A percentile compares a stretch with the other conserved stretches of the same genome.
Conservation (phyloP, 176 grass and related monocot species). For the Otatea glauca region DNA sequence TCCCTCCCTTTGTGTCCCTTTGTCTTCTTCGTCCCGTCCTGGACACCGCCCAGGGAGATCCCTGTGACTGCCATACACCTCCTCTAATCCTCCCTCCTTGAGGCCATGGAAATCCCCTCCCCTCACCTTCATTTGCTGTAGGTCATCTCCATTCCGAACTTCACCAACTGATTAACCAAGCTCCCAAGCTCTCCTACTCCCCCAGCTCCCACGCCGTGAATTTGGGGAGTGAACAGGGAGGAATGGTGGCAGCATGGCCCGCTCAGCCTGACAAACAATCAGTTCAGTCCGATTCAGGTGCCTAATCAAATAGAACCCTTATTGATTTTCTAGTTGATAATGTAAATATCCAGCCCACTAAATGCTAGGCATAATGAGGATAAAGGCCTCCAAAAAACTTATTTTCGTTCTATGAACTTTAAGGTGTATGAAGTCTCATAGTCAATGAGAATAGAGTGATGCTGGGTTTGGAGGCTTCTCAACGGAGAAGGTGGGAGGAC, state of each 20-base stretch:
- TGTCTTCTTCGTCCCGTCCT: background rate
- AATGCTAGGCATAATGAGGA: no score
- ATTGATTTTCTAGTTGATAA: background rate
- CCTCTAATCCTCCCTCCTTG: background rate
- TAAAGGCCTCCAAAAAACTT: no score
- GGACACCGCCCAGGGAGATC: background rate
- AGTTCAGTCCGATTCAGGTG: background rate
- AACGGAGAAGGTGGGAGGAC: background rate
- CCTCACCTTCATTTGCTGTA: background rate
- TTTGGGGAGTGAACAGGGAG: no score
- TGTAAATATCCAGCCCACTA: no score
- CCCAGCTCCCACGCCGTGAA: background rate
- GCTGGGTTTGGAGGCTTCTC: background rate
- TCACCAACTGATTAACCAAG: background rate
- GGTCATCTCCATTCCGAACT: background rate
- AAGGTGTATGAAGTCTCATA: no score
- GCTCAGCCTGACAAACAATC: background rate
- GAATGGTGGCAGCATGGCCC: no score
- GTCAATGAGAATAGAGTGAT: background rate
- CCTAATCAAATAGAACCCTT: constrained; percentile 7
- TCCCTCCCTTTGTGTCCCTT: background rate
- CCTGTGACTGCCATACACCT: background rate
- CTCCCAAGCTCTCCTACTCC: background rate
- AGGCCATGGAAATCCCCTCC: background rate
- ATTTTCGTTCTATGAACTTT: no score